Percentiles rank a stretch among this genome's conserved stretches.
Conservation (phyloP, 768 basidiomycete genomes). For the Tricholoma bakamatsutake region DNA sequence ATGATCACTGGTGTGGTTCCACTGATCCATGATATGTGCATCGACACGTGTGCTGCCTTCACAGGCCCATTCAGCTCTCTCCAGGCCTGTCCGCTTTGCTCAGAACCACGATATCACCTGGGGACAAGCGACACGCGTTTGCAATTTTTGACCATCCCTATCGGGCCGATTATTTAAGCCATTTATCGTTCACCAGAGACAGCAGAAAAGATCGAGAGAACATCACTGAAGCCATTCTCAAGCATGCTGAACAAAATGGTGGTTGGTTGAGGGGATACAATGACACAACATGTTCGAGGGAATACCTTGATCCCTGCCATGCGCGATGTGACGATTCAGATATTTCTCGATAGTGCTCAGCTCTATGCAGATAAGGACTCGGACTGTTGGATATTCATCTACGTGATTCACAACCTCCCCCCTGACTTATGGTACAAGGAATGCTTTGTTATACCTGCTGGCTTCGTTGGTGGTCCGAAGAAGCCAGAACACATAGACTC, state of each 20-base stretch:
- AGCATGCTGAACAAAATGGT: background rate
- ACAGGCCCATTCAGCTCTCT: conserved; percentile 1
- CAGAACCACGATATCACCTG: conserved; percentile 1
- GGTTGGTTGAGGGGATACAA: background rate
- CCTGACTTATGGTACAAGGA: conserved; percentile 12
- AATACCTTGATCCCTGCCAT: background rate
- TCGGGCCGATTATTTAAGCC: background rate
- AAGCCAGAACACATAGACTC: conserved; percentile 18
- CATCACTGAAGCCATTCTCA: background rate
- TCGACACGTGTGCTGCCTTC: conserved; percentile 25
- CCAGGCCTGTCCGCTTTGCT: background rate
- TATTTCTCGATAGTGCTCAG: conserved; percentile 27
- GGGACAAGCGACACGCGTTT: background rate
- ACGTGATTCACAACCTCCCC: conserved; percentile 20
- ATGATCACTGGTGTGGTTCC: conserved; percentile 28
- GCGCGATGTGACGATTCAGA: background rate
- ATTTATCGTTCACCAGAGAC: conserved; percentile 1
- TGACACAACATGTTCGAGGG: background rate
- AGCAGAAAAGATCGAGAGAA: background rate
- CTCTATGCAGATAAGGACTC: conserved; percentile 22
- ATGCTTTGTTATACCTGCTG: conserved; percentile 4
- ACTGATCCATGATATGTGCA: conserved; percentile 37
- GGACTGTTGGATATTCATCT: conserved; percentile 26
- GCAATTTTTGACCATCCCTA: conserved; percentile 1
- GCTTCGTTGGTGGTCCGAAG: conserved; percentile 12